Base-by-base conservation (phyloP, 2,329 filamentous ascomycete genomes). In the Parastagonospora avenae region DNA sequence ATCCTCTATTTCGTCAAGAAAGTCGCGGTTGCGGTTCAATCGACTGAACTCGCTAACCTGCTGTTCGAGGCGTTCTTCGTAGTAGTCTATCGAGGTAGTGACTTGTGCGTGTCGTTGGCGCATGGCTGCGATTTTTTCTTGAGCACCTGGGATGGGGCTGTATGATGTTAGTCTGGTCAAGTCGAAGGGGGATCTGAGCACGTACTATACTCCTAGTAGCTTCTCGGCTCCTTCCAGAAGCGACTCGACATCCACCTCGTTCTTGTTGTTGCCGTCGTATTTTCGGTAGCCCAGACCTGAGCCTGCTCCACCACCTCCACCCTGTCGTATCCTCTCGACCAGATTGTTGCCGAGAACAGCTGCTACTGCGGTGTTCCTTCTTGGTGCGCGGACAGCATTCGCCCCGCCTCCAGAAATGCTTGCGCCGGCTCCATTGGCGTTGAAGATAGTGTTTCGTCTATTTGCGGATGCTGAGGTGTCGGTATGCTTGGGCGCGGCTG, bases 301-400 rank as follows among this genome's bases (percentile, higher is more conserved):
- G 36, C 76, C 77, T 39, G 82, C 83, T 41, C 80, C 82, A 47
- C 69, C 80, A 56, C 75, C 84, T 57, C 77, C 81, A 4, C 82
- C 84, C 51, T 80, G 79, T 50, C 85, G 80, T 41, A 97, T 91
- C 70, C 89, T 84, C 39, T 90, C 86, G 72, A 96, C 91, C 72
- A 97, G 84, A 60, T 96, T 90, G 0, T 87, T 88, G 4, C 94
- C 94, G 8, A 97, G 77, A 0, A 97, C 92, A 7, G 92, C 91
- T 2, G 92, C 90, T 2, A 97, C 92, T 8, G 92, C 92, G 2
- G 91, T 95, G 75, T 88, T 90, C 52, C 85, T 82, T 60, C 84
- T 85, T 37, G 85, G 86, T 55, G 79, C 81, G 60, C 78, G 80
- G 56, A 76, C 77, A 67, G 75, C 72, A 57, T 73, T 72, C 14